Conservation (phyloP, 202 grass and related monocot genomes). For the Panicum virgatum region DNA sequence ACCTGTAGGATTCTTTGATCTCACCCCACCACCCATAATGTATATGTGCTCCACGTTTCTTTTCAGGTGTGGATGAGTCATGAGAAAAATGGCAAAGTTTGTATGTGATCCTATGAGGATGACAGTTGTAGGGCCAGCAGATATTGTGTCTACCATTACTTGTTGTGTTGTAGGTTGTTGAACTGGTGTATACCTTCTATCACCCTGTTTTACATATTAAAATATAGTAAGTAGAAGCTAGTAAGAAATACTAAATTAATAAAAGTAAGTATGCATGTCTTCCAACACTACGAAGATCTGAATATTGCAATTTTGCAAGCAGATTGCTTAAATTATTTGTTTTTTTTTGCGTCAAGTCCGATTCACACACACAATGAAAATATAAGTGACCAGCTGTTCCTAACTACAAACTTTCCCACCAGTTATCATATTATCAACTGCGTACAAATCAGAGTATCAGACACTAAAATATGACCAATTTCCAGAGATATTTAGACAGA, state of each 20-base stretch:
- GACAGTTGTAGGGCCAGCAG: conserved; percentile 61
- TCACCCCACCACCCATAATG: conserved; percentile 80
- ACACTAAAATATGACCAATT: too few species aligned
- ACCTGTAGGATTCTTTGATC: conserved; percentile 69
- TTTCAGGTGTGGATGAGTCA: too few species aligned
- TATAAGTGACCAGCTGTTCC: neutral
- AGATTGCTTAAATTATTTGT: neutral
- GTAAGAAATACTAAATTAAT: conserved; percentile 14
- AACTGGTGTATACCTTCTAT: conserved; percentile 68
- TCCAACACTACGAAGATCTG: neutral
- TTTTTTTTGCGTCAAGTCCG: neutral
- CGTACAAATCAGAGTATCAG: too few species aligned
- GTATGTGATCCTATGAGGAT: conserved; percentile 70
- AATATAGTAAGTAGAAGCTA: conserved; percentile 17
- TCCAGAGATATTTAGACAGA: too few species aligned
- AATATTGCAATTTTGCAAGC: conserved; percentile 22
- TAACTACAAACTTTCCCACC: neutral
- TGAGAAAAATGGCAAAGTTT: conserved; percentile 76
- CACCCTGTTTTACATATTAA: conserved; percentile 51
- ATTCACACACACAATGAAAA: neutral
- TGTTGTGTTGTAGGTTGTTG: conserved; percentile 60
- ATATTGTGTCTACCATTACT: conserved; percentile 71
- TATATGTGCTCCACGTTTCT: conserved; percentile 79
- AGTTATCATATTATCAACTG: neutral
- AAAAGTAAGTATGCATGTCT: neutral